These are phyloP conservation scores for Tricholoma hemisulphureum DNA, from an alignment of 768 basidiomycete genomes.

Conservation along the genomic window DNA sequence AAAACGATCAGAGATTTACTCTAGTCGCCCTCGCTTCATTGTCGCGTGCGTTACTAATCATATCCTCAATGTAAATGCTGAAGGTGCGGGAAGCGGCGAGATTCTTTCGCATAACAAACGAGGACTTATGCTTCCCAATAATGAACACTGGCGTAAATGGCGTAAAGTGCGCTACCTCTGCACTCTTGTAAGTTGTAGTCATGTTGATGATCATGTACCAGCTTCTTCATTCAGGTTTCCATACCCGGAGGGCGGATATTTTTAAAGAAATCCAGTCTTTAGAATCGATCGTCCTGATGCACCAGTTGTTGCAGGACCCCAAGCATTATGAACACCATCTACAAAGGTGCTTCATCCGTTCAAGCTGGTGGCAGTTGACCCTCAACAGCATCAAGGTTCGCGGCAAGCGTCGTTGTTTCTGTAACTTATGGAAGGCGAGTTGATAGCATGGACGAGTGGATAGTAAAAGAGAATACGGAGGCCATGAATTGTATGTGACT, in stretches of 20 bases:
- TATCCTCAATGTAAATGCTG: neutral
- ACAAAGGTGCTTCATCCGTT: slow-evolving; percentile 28
- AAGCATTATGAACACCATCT: slow-evolving; percentile 39
- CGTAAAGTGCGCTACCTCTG: slow-evolving; percentile 34
- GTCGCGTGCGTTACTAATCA: slow-evolving; percentile 30
- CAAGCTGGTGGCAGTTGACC: neutral
- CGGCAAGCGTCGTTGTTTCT: slow-evolving; percentile 45
- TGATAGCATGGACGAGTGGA: slow-evolving; percentile 44
- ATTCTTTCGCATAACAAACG: slow-evolving; percentile 46
- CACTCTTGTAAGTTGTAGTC: neutral
- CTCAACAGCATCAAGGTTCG: slow-evolving; percentile 30
- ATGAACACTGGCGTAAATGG: slow-evolving; percentile 47
- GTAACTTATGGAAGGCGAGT: slow-evolving; percentile 45
- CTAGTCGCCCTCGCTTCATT: slow-evolving; percentile 46
- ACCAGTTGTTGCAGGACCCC: slow-evolving; percentile 40
- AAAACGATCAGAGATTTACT: slow-evolving; percentile 46
- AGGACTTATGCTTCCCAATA: slow-evolving; percentile 44
- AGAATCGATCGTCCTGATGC: slow-evolving; percentile 44
- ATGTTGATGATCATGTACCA: slow-evolving; percentile 9
- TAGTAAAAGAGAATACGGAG: slow-evolving; percentile 45
- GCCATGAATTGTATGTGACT: slow-evolving; percentile 43
- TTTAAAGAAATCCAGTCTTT: slow-evolving; percentile 48
- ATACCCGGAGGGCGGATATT: slow-evolving; percentile 38
- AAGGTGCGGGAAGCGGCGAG: slow-evolving; percentile 32
- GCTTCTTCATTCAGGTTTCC: slow-evolving; percentile 46